These are phyloP conservation scores for Suhomyces tanzawaensis DNA, from an alignment of 805 yeast genomes.

Conservation along the genomic window DNA sequence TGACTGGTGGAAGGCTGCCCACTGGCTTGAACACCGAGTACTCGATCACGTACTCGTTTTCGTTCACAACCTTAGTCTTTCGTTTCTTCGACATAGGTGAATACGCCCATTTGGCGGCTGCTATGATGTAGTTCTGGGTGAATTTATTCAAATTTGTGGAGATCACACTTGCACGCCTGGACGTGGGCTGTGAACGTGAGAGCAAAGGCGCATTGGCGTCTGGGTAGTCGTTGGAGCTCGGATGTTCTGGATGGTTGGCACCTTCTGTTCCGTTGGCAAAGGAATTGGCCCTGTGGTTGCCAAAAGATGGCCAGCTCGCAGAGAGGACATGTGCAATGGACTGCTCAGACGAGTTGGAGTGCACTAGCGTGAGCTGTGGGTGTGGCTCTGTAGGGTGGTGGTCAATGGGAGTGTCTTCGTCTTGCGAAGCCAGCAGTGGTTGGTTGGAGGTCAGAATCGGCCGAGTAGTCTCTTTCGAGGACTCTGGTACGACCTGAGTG, in stretches of 20 bases:
- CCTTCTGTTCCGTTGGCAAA: no score
- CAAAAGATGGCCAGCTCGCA: conserved; percentile 9
- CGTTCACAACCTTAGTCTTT: conserved; percentile 9
- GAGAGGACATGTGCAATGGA: conserved; percentile 8
- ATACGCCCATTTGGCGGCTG: conserved; percentile 34
- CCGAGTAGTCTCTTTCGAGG: no score
- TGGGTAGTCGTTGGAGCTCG: background rate
- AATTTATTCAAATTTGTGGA: conserved; percentile 16
- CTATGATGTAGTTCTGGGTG: conserved; percentile 20
- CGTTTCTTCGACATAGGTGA: conserved; percentile 17
- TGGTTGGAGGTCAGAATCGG: no score
- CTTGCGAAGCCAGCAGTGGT: no score
- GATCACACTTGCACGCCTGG: conserved; percentile 10
- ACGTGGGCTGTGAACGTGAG: conserved; percentile 12
- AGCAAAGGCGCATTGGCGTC: conserved; percentile 6
- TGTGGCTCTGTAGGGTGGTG: no score
- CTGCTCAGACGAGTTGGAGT: conserved; percentile 1
- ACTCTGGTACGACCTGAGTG: no score
- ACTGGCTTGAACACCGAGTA: conserved; percentile 53
- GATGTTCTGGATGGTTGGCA: background rate
- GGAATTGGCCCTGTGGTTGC: background rate
- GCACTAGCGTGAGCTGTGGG: no score
- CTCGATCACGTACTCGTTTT: conserved; percentile 41
- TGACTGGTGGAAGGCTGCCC: conserved; percentile 14
- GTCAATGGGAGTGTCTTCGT: no score